Conservation (phyloP, 306 rosid species). For the Vigna trinervia region DNA sequence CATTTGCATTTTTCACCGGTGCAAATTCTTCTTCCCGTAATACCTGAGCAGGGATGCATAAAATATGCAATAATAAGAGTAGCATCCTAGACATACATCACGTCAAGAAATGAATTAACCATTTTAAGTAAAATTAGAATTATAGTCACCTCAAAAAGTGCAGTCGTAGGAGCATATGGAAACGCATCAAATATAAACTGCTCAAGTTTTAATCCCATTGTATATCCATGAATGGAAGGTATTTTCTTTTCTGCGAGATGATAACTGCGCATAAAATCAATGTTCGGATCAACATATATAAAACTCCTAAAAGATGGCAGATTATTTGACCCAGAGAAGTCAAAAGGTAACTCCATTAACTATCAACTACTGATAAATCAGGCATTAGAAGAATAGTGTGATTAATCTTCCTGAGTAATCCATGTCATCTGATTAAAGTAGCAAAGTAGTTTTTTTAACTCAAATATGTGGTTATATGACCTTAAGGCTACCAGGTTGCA, state of each 20-base stretch:
- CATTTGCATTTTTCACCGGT: constrained; percentile 93
- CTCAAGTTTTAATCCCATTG: constrained; percentile 85
- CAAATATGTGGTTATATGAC: constrained; percentile 33
- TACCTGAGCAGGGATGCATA: constrained; percentile 60
- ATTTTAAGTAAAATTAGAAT: constrained; percentile 13
- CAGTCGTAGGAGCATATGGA: constrained; percentile 97
- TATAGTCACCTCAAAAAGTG: constrained; percentile 86
- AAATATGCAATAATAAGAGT: constrained; percentile 30
- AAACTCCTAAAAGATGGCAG: constrained; percentile 4
- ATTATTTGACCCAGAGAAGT: neutral
- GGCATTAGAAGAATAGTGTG: constrained; percentile 14
- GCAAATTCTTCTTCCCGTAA: constrained; percentile 97
- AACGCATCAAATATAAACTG: constrained; percentile 97
- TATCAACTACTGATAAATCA: constrained; percentile 23
- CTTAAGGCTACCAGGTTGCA: constrained; percentile 27
- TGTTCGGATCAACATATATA: constrained; percentile 36
- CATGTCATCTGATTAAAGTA: constrained; percentile 32
- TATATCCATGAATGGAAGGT: constrained; percentile 82
- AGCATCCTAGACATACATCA: constrained; percentile 28
- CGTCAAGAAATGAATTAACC: constrained; percentile 27
- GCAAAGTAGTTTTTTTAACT: neutral
- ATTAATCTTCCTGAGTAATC: constrained; percentile 16
- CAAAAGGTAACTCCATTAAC: constrained; percentile 1
- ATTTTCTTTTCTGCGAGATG: constrained; percentile 98
- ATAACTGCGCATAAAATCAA: constrained; percentile 64